Evolutionary conservation across 495 filamentous ascomycete genomes (phyloP).

Genomic region (Rostrohypoxylon terebratum): DNA sequence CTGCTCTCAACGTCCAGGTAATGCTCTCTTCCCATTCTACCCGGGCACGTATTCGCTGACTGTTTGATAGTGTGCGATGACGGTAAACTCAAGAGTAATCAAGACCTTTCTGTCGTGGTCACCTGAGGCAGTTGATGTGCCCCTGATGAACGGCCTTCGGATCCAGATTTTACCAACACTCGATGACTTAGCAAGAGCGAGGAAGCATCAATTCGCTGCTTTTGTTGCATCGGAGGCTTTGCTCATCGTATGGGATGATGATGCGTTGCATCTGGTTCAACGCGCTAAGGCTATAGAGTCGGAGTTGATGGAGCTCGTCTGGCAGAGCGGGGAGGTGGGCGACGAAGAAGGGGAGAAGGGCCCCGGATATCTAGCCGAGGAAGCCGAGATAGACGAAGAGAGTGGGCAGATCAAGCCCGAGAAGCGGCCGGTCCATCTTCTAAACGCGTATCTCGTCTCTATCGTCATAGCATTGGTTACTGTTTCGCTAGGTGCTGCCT

Average conservation of each 20-base stretch:
- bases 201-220: constrained; percentile 81
- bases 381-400: constrained; percentile 75
- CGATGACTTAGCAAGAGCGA: constrained; percentile 71
- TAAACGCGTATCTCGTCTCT: constrained; percentile 74
- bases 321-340: constrained; percentile 64
- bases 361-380: constrained; percentile 54
- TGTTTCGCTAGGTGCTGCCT: constrained; percentile 73
- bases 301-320: constrained; percentile 79
- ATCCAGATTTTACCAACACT: constrained; percentile 79
- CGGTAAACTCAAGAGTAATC: constrained; percentile 79
- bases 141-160: constrained; percentile 76
- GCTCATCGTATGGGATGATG: constrained; percentile 82
- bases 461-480: constrained; percentile 72
- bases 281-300: constrained; percentile 76
- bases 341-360: constrained; percentile 64
- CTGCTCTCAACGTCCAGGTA: constrained; percentile 77
- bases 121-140: constrained; percentile 78
- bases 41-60: constrained; percentile 13
- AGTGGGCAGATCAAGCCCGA: constrained; percentile 73
- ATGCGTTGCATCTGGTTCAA: constrained; percentile 72
- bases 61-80: constrained; percentile 74
- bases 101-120: constrained; percentile 79
- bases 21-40: neutral
- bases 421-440: constrained; percentile 71
- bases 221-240: constrained; percentile 76